Base-by-base conservation (phyloP, 176 grass and related monocot species). In the Thinopyrum elongatum region DNA sequence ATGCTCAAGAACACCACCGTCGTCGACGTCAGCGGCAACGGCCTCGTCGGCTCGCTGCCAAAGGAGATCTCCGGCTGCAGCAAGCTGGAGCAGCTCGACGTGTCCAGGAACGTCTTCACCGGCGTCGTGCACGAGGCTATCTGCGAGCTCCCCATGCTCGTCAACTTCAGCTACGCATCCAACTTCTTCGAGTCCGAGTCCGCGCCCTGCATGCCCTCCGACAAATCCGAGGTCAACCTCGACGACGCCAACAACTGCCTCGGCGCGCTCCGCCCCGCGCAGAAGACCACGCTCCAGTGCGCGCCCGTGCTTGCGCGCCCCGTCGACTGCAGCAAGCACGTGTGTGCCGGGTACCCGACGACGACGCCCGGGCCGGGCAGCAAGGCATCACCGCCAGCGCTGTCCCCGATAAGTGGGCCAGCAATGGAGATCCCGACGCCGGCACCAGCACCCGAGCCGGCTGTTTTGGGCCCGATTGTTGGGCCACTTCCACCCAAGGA, bases 181-280 rank as follows among this genome's bases (percentile, higher is more conserved):
- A 94, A 94, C 80, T 94, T 85, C 86, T 94, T 94, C 83, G 76
- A 88, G n/a, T 86, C 83, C 0, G 92, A 91, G 80, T 65, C 92
- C 0, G 28, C 33, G 0, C n/a, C 63, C 2, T 94, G 89, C 42
- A 74, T 80, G 80, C 76, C 88, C 1, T 88, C 91, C 0, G 81
- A 88, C 10, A 77, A 65, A n/a, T 57, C 63, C 1, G 1, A 15
- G 0, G 83, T 82, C 0, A 75, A 42, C 53, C 78, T 94, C 10
- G 81, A 90, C 41, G 91, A 92, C 44, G 53, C 2, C 17, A 67
- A 49, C 63, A 92, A 92, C 44, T 87, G 91, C 70, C 77, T 92
- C 17, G 91, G 87, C 22, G 0, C 84, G 7, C 21, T 74, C 15
- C 68, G 91, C 0, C 91, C 87, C 0, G 22, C 16, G 12, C 91